These are phyloP conservation scores for Paecilomyces sp. DNA, from an alignment of 2,329 filamentous ascomycete genomes.

Conservation along the genomic window DNA sequence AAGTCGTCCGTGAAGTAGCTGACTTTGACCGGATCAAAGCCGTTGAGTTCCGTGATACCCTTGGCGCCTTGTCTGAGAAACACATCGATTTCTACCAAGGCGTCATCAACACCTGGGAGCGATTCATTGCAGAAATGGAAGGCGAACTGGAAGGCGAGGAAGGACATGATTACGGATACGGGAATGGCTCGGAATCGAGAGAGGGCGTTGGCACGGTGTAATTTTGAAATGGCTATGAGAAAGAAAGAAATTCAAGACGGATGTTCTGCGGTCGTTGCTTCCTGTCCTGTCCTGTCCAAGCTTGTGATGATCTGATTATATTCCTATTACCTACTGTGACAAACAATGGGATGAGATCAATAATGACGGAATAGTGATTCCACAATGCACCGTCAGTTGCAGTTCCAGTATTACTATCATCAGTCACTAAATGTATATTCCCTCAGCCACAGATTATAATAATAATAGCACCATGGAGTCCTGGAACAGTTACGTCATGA, in stretches of 20 bases:
- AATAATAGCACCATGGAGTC: too few species aligned
- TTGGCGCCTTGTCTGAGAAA: slow-evolving; percentile 74
- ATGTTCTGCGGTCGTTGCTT: not conserved
- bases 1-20: slow-evolving; percentile 83
- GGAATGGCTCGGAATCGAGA: slow-evolving; percentile 3
- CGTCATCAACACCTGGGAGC: slow-evolving; percentile 78
- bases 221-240: not conserved
- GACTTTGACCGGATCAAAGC: slow-evolving; percentile 98
- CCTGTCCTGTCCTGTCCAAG: not conserved
- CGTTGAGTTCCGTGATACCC: slow-evolving; percentile 79
- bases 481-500: too few species aligned
- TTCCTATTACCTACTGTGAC: not conserved
- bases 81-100: slow-evolving; percentile 81
- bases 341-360: not conserved
- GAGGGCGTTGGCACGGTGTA: not conserved
- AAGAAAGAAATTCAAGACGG: not conserved
- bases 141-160: slow-evolving; percentile 41
- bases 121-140: slow-evolving; percentile 84
- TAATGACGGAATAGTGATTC: not conserved
- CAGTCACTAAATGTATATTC: not conserved
- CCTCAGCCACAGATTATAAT: too few species aligned
- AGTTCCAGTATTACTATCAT: not conserved
- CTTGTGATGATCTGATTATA: not conserved
- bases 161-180: slow-evolving; percentile 10
- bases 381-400: not conserved